phyloP scores from a whole-genome alignment of 2,329 filamentous ascomycete genomes.

The Colletotrichum chlorophyti region DNA sequence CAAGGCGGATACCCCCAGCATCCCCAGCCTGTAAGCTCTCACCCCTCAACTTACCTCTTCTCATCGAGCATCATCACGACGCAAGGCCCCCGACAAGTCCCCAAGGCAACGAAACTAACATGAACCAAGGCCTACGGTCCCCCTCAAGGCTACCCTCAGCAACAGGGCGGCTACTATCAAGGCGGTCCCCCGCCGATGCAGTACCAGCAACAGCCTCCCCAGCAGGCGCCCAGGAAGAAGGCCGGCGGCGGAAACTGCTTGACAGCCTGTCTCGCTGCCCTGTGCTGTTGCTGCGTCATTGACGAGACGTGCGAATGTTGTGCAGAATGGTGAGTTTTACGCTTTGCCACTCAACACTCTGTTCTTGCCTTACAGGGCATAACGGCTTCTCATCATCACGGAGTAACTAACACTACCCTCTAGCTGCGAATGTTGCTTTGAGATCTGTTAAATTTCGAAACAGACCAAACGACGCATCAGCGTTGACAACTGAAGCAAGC shows the following conservation, averaged over 20 bases:
- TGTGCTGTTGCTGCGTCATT: conserved; percentile 58
- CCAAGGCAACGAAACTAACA: conserved; percentile 7
- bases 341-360: too few relatives aligned
- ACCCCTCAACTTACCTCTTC: background rate
- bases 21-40: conserved; percentile 45
- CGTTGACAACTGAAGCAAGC: too few relatives aligned
- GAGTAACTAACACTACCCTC: conserved; percentile 5
- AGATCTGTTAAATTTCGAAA: conserved; percentile 26
- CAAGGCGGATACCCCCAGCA: conserved; percentile 43
- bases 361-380: too few relatives aligned
- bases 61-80: background rate
- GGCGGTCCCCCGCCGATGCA: conserved; percentile 48
- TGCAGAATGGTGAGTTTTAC: conserved; percentile 41
- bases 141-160: conserved; percentile 37
- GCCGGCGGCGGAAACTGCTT: conserved; percentile 48
- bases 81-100: background rate
- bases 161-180: conserved; percentile 40
- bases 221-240: conserved; percentile 36
- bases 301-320: conserved; percentile 59
- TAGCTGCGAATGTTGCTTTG: conserved; percentile 45
- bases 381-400: background rate
- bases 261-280: conserved; percentile 52
- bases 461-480: background rate
- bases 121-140: conserved; percentile 38
- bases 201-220: conserved; percentile 46